phyloP scores from a whole-genome alignment of 306 rosid species.

The Sesbania bispinosa region DNA sequence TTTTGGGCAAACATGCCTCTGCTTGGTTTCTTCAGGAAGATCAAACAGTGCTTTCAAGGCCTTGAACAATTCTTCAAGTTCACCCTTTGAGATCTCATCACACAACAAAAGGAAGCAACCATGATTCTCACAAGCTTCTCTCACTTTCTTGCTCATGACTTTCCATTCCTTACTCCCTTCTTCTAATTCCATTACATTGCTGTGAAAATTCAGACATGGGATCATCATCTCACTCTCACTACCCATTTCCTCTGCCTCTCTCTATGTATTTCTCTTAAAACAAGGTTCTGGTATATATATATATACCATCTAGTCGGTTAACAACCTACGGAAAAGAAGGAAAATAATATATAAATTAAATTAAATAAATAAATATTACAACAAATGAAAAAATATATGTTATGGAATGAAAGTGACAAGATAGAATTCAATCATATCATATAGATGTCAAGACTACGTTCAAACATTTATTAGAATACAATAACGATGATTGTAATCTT shows the following conservation, averaged over 20 bases:
- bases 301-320: too few species aligned
- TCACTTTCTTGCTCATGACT: conserved; percentile 35
- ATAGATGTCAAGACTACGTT: too few species aligned
- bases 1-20: conserved; percentile 24
- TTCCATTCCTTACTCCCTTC: conserved; percentile 34
- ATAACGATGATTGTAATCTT: too few species aligned
- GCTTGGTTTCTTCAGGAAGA: conserved; percentile 49
- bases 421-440: too few species aligned
- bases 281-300: too few species aligned
- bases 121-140: conserved; percentile 43
- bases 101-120: conserved; percentile 28
- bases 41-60: conserved; percentile 42
- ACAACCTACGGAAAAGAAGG: too few species aligned
- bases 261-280: neutral
- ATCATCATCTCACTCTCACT: neutral
- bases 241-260: neutral
- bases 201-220: conserved; percentile 23
- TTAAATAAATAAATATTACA: too few species aligned
- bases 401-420: too few species aligned
- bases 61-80: conserved; percentile 26
- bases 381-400: too few species aligned
- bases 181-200: neutral
- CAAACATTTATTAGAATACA: too few species aligned
- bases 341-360: too few species aligned
- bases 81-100: neutral